These are phyloP conservation scores for Trichoderma gracile DNA, from an alignment of 2,329 filamentous ascomycete species.

Conservation along the genomic window DNA sequence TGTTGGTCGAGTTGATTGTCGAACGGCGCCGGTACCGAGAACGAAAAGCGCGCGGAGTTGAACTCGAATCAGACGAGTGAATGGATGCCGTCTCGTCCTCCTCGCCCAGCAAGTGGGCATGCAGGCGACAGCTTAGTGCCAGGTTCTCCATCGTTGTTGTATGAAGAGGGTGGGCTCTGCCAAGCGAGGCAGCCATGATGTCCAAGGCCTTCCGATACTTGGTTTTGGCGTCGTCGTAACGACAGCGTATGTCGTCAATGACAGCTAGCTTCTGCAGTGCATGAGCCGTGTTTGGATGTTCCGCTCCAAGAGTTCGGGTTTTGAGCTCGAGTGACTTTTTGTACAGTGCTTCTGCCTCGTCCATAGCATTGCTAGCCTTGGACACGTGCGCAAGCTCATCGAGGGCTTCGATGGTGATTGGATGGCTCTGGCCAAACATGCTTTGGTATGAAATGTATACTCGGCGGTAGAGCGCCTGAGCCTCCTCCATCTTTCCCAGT, in stretches of 20 bases:
- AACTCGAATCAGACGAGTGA: background rate
- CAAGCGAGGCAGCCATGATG: constrained; percentile 31
- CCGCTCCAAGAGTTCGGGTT: constrained; percentile 29
- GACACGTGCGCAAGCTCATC: constrained; percentile 34
- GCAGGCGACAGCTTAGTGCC: constrained; percentile 30
- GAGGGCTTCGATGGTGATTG: constrained; percentile 34
- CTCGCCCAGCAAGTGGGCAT: constrained; percentile 26
- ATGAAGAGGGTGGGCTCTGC: constrained; percentile 32
- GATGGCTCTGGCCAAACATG: constrained; percentile 32
- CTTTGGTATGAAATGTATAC: constrained; percentile 34
- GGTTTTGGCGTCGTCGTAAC: constrained; percentile 29
- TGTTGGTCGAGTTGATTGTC: constrained; percentile 6
- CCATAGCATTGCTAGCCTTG: constrained; percentile 32
- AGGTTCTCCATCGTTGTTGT: constrained; percentile 32
- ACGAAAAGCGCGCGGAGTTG: background rate
- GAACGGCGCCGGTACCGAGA: constrained; percentile 13
- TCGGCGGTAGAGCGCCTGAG: constrained; percentile 32
- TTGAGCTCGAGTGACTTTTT: constrained; percentile 33
- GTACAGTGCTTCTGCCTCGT: constrained; percentile 35
- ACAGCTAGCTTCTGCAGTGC: constrained; percentile 34
- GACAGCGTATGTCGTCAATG: constrained; percentile 32
- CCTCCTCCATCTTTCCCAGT: constrained; percentile 32
- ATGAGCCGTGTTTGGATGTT: constrained; percentile 32
- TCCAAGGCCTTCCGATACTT: constrained; percentile 32
- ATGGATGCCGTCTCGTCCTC: constrained; percentile 9